Conservation (phyloP, 371 early-diverging fungal species). For the Mortierella sp. region DNA sequence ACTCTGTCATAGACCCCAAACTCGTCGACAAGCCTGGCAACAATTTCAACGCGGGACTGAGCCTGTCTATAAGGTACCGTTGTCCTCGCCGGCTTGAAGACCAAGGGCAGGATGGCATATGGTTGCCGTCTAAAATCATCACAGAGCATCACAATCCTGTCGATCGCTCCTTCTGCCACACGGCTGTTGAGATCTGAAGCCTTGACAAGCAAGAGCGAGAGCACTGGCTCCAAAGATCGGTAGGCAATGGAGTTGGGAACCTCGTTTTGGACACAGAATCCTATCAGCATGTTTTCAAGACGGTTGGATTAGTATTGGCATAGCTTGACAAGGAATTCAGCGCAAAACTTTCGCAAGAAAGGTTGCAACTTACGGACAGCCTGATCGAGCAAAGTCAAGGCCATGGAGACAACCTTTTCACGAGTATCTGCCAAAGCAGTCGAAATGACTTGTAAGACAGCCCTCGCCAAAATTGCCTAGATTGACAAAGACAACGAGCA, state of each 20-base stretch:
- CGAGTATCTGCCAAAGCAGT: slow-evolving; percentile 75
- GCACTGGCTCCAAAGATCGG: slow-evolving; percentile 64
- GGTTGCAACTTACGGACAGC: slow-evolving; percentile 63
- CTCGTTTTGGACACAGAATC: slow-evolving; percentile 59
- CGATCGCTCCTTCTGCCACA: slow-evolving; percentile 64
- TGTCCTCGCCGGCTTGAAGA: slow-evolving; percentile 59
- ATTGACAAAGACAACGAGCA: not conserved
- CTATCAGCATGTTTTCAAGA: slow-evolving; percentile 32
- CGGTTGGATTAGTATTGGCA: not conserved
- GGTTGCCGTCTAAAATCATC: slow-evolving; percentile 65
- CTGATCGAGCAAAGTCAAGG: slow-evolving; percentile 69
- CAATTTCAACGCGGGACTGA: slow-evolving; percentile 65
- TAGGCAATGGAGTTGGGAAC: slow-evolving; percentile 56
- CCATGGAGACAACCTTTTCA: slow-evolving; percentile 66
- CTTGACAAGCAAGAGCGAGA: slow-evolving; percentile 69
- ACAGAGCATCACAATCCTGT: slow-evolving; percentile 67
- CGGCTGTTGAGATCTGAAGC: slow-evolving; percentile 74
- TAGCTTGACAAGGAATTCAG: not conserved
- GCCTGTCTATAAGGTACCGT: slow-evolving; percentile 50
- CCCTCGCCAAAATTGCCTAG: slow-evolving; percentile 64
- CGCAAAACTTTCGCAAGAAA: not conserved
- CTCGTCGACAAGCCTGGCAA: slow-evolving; percentile 64
- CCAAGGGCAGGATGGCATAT: slow-evolving; percentile 67
- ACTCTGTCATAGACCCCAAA: slow-evolving; percentile 60
- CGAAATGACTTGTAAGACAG: slow-evolving; percentile 70